Evolutionary conservation across 805 yeast genomes (phyloP).

Genomic region (Metschnikowia arizonensis): DNA sequence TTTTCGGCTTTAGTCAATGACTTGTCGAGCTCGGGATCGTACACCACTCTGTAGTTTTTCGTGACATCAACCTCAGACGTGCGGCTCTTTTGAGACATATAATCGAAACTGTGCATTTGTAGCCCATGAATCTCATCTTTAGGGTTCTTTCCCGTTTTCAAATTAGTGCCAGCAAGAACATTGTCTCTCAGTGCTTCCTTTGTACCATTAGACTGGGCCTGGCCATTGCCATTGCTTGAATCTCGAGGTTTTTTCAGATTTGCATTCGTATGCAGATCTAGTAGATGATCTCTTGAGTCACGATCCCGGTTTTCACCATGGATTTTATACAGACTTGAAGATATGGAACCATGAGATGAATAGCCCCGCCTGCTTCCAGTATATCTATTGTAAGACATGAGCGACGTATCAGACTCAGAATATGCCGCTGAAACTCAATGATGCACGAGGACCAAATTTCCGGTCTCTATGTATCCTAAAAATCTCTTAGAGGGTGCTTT

Average conservation of each 20-base stretch:
- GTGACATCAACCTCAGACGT: slow-evolving; percentile 10
- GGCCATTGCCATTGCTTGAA: not conserved
- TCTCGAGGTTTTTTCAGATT: not conserved
- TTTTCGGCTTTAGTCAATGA: slow-evolving; percentile 29
- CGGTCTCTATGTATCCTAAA: not conserved
- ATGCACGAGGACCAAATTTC: not conserved
- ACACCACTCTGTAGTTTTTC: slow-evolving; percentile 42
- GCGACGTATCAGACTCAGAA: not conserved
- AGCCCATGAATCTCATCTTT: slow-evolving; percentile 27
- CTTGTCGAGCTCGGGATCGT: slow-evolving; percentile 46
- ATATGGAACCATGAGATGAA: not conserved
- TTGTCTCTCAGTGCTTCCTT: not conserved
- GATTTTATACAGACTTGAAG: not conserved
- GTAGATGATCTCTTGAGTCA: not conserved
- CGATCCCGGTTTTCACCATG: not conserved
- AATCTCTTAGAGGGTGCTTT: not conserved
- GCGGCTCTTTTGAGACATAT: slow-evolving; percentile 12
- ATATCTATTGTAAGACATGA: slow-evolving; percentile 4
- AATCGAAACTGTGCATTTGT: slow-evolving; percentile 26
- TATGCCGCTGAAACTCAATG: not conserved
- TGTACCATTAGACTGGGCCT: not conserved
- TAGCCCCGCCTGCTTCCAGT: slow-evolving; percentile 3
- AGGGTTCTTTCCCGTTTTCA: slow-evolving; percentile 30
- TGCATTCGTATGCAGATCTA: not conserved
- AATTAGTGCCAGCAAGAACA: slow-evolving; percentile 28